Percentiles rank a stretch among this genome's conserved stretches.
These are phyloP conservation scores for Cubamyces lactineus DNA, from an alignment of 768 basidiomycete genomes.

Conservation along the genomic window DNA sequence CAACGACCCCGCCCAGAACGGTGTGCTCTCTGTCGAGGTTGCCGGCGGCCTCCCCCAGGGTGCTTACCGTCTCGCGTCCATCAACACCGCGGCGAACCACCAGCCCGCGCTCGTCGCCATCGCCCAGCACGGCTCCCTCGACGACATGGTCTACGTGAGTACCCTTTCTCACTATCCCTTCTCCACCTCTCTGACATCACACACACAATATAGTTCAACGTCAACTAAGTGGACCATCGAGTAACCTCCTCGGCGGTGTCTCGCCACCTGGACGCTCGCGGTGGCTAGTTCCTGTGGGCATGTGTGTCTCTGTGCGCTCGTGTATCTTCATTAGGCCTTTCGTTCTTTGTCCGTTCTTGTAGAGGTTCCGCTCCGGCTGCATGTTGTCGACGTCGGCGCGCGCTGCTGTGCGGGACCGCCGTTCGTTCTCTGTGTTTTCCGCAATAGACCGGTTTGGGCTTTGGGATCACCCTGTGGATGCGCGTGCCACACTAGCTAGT, in stretches of 20 bases:
- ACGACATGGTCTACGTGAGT: constrained; percentile 46
- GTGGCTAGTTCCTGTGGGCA: neutral
- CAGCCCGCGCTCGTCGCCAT: constrained; percentile 42
- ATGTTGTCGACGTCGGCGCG: constrained; percentile 18
- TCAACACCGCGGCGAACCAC: constrained; percentile 52
- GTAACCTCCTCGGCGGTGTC: too few species aligned
- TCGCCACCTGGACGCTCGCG: neutral
- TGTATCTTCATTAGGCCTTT: constrained; percentile 1
- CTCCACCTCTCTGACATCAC: neutral
- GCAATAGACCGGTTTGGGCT: constrained; percentile 23
- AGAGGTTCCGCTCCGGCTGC: neutral
- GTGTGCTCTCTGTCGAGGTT: constrained; percentile 43
- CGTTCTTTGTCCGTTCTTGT: constrained; percentile 7
- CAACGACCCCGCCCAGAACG: constrained; percentile 48
- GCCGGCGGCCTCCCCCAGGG: constrained; percentile 48
- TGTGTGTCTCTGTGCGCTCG: neutral
- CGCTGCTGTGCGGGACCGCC: constrained; percentile 23
- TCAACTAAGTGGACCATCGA: constrained; percentile 15
- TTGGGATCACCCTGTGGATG: constrained; percentile 3
- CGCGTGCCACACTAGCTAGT: too few species aligned
- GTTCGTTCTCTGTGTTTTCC: constrained; percentile 1
- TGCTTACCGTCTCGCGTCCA: constrained; percentile 45
- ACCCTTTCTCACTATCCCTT: neutral
- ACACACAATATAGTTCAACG: constrained; percentile 29
- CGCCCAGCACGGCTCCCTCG: constrained; percentile 47